These are phyloP conservation scores for Aquilaria agallochum DNA, from an alignment of 441 rosid species.

Conservation along the genomic window DNA sequence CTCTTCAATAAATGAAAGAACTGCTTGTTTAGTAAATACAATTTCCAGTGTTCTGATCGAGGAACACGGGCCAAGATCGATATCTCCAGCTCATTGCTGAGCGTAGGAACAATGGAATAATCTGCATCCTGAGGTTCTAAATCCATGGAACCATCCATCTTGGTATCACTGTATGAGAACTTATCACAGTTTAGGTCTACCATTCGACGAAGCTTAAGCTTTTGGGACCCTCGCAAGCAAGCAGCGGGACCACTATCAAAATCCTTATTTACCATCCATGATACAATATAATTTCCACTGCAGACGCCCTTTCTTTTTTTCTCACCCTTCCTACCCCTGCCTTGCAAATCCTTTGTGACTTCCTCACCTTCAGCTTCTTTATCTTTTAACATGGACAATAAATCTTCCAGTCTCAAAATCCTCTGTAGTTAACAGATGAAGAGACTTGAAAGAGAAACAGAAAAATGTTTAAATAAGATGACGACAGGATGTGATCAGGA, in stretches of 20 bases:
- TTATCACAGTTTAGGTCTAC: slow-evolving; percentile 21
- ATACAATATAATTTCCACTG: neutral
- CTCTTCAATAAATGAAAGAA: slow-evolving; percentile 44
- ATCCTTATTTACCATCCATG: slow-evolving; percentile 12
- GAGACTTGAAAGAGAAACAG: no score
- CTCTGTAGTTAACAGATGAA: slow-evolving; percentile 10
- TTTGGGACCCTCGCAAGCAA: slow-evolving; percentile 16
- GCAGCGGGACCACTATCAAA: slow-evolving; percentile 8
- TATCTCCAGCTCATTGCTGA: slow-evolving; percentile 66
- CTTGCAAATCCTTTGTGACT: slow-evolving; percentile 10
- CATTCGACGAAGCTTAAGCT: slow-evolving; percentile 20
- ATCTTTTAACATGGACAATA: slow-evolving; percentile 33
- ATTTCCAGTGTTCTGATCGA: slow-evolving; percentile 73
- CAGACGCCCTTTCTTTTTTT: slow-evolving; percentile 14
- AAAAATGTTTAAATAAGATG: neutral
- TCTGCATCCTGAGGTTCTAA: slow-evolving; percentile 92
- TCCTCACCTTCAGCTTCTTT: slow-evolving; percentile 31
- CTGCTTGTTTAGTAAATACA: slow-evolving; percentile 44
- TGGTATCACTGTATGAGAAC: slow-evolving; percentile 15
- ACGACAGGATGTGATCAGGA: no score
- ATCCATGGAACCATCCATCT: slow-evolving; percentile 21
- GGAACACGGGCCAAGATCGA: slow-evolving; percentile 72
- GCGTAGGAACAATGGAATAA: slow-evolving; percentile 55
- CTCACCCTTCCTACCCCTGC: slow-evolving; percentile 12
- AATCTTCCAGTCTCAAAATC: slow-evolving; percentile 4